phyloP scores from a whole-genome alignment of 2,329 filamentous ascomycete genomes.

The Cercospora beticola region DNA sequence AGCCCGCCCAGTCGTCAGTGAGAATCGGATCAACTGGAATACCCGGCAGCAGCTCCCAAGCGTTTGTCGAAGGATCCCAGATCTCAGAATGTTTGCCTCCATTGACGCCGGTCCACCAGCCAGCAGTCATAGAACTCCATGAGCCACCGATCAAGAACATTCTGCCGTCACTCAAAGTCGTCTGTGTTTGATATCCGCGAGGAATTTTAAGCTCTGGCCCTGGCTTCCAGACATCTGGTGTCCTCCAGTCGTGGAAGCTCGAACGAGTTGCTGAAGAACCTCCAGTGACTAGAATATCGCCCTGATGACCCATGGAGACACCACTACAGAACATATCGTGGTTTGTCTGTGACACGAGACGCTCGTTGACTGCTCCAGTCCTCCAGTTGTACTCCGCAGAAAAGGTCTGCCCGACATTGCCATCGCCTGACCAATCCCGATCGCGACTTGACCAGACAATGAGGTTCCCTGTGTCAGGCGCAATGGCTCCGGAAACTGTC shows the following conservation, averaged over 20 bases:
- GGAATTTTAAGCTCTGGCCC: slow-evolving; percentile 48
- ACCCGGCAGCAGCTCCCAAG: slow-evolving; percentile 52
- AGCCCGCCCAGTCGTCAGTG: slow-evolving; percentile 42
- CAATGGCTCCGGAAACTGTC: slow-evolving; percentile 6
- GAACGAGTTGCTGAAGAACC: slow-evolving; percentile 52
- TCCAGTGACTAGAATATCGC: slow-evolving; percentile 55
- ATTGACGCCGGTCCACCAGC: slow-evolving; percentile 54
- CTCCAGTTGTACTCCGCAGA: slow-evolving; percentile 18
- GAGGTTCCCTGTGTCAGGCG: slow-evolving; percentile 2
- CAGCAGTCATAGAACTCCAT: slow-evolving; percentile 60
- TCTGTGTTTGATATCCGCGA: slow-evolving; percentile 56
- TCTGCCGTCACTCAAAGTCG: slow-evolving; percentile 53
- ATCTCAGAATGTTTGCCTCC: slow-evolving; percentile 57
- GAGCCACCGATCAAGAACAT: slow-evolving; percentile 62
- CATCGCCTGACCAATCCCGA: slow-evolving; percentile 6
- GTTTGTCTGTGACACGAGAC: slow-evolving; percentile 41
- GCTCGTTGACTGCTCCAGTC: slow-evolving; percentile 16
- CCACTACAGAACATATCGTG: slow-evolving; percentile 62
- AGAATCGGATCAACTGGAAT: slow-evolving; percentile 45
- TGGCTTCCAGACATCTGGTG: slow-evolving; percentile 41
- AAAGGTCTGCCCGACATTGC: slow-evolving; percentile 9
- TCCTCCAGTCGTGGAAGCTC: slow-evolving; percentile 49
- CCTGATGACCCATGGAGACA: slow-evolving; percentile 51
- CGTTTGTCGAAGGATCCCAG: slow-evolving; percentile 47
- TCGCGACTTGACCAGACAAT: slow-evolving; percentile 8